Conservation (phyloP, 768 basidiomycete species). For the Russula ochroleuca region DNA sequence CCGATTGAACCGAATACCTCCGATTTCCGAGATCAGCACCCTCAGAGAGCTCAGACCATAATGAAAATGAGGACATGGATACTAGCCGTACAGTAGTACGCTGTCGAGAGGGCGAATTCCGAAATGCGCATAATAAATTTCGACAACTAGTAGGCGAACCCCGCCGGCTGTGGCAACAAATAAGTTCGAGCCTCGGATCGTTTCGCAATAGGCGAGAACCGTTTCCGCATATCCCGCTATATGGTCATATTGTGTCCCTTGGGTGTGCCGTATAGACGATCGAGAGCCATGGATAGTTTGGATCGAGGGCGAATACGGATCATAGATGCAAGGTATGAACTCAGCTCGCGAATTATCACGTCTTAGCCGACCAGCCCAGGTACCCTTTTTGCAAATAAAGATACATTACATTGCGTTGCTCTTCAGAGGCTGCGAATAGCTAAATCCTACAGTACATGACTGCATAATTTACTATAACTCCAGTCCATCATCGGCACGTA, state of each 20-base stretch:
- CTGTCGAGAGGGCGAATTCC: neutral
- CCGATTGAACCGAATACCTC: too few species aligned
- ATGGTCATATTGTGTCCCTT: neutral
- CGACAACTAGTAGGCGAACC: neutral
- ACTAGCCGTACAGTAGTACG: too few species aligned
- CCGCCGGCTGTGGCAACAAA: neutral
- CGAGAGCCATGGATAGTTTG: neutral
- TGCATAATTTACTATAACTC: neutral
- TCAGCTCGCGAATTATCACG: neutral
- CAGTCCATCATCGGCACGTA: neutral
- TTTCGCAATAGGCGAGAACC: neutral
- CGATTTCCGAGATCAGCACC: too few species aligned
- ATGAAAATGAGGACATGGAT: too few species aligned
- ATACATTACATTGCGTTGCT: neutral
- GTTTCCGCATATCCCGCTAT: neutral
- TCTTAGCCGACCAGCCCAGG: neutral
- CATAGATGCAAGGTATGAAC: neutral
- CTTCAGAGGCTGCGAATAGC: neutral
- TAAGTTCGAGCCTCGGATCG: slow-evolving; percentile 11
- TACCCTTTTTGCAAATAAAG: slow-evolving; percentile 1
- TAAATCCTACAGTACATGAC: neutral
- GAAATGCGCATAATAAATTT: neutral
- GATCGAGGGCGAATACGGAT: neutral
- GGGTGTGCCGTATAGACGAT: neutral
- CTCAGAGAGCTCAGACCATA: too few species aligned